Evolutionary conservation across 257 asterid species (phyloP).

Genomic region (Solanum tarijense): DNA sequence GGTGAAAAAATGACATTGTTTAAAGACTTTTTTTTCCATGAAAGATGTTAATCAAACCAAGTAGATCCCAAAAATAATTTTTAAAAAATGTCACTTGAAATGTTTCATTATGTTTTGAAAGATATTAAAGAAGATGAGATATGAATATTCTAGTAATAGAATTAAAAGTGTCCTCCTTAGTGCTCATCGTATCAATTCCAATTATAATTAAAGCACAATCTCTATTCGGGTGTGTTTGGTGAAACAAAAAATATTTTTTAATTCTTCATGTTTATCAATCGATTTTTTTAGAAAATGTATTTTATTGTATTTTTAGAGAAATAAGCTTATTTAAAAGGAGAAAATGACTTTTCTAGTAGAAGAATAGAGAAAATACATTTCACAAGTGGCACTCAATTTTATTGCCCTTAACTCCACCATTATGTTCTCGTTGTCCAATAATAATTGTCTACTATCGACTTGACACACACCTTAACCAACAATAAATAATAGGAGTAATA

Average conservation of each 20-base stretch:
- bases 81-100: background rate
- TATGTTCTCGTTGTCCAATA: too few species aligned
- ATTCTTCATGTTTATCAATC: background rate
- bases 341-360: background rate
- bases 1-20: background rate
- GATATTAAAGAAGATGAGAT: background rate
- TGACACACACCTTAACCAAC: too few species aligned
- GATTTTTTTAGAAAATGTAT: background rate
- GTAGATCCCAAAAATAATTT: background rate
- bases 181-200: background rate
- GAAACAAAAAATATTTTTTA: background rate
- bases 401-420: background rate
- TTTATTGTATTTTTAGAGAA: background rate
- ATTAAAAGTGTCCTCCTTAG: background rate
- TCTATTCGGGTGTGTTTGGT: background rate
- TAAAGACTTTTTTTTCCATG: background rate
- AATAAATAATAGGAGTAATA: too few species aligned
- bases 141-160: background rate
- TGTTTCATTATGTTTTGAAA: background rate
- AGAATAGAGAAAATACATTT: too few species aligned
- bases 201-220: background rate
- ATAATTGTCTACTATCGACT: too few species aligned
- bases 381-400: background rate
- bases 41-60: background rate
- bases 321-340: background rate